Evolutionary conservation across 1,284 basidiomycete genomes (phyloP).

Genomic region (Apiotrichum gamsii): DNA sequence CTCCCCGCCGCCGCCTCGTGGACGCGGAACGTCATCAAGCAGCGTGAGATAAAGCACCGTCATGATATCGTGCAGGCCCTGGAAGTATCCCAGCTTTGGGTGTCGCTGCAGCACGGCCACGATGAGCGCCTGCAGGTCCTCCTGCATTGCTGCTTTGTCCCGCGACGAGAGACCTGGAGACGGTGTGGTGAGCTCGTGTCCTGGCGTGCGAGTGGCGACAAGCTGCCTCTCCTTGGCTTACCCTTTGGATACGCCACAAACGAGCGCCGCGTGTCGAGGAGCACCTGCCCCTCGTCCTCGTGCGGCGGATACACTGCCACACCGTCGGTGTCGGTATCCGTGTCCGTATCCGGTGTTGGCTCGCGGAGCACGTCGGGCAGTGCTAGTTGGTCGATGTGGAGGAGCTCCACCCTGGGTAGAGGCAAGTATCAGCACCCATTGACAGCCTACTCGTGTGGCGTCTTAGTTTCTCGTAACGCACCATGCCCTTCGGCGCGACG

Average conservation of each 20-base stretch:
- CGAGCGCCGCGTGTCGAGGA: slow-evolving; percentile 76
- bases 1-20: background rate
- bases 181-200: too few species aligned
- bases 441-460: too few species aligned
- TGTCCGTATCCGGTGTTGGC: slow-evolving; percentile 2
- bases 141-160: slow-evolving; percentile 55
- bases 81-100: slow-evolving; percentile 74
- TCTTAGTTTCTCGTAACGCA: slow-evolving; percentile 23
- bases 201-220: too few species aligned
- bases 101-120: slow-evolving; percentile 66
- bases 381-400: slow-evolving; percentile 12
- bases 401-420: slow-evolving; percentile 24
- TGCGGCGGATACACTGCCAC: slow-evolving; percentile 49
- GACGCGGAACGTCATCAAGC: slow-evolving; percentile 5
- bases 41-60: slow-evolving; percentile 79
- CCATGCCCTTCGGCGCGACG: slow-evolving; percentile 37
- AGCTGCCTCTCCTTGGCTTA: too few species aligned
- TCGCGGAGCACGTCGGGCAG: background rate
- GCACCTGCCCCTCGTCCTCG: slow-evolving; percentile 74
- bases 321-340: slow-evolving; percentile 6
- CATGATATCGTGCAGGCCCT: slow-evolving; percentile 90
- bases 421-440: slow-evolving; percentile 6
- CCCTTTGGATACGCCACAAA: slow-evolving; percentile 83
- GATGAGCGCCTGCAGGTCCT: slow-evolving; percentile 66
- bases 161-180: slow-evolving; percentile 21